These are phyloP conservation scores for Neckera pumila DNA, from an alignment of 225 moss, liverwort and hornwort species.

Conservation along the genomic window DNA sequence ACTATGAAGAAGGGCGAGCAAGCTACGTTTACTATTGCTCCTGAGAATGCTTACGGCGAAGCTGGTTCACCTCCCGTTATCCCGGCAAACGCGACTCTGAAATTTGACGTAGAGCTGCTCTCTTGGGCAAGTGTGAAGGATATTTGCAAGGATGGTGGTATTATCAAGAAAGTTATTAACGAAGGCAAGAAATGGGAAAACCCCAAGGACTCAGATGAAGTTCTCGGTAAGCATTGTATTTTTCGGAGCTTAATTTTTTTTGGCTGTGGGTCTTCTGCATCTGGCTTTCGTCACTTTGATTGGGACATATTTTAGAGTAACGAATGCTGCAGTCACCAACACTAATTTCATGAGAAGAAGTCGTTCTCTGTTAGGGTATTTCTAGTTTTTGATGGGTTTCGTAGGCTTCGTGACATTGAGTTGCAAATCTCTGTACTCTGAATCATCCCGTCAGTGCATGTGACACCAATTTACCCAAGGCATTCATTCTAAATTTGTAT, in stretches of 20 bases:
- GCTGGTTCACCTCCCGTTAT: conserved; percentile 69
- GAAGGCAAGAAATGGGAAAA: conserved; percentile 82
- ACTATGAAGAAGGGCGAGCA: conserved; percentile 96
- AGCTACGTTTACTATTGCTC: conserved; percentile 78
- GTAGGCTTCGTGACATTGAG: not conserved
- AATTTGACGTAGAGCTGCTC: conserved; percentile 89
- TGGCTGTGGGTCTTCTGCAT: not conserved
- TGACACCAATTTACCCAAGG: not conserved
- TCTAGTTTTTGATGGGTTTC: not conserved
- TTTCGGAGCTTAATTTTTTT: not conserved
- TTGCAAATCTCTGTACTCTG: not conserved
- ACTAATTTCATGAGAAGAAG: not conserved
- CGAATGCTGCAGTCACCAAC: not conserved
- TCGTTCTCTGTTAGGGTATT: not conserved
- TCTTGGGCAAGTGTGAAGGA: conserved; percentile 96
- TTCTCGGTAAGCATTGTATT: conserved; percentile 31
- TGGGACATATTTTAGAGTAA: not conserved
- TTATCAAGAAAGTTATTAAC: conserved; percentile 68
- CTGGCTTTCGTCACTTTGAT: not conserved
- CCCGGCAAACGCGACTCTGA: conserved; percentile 73
- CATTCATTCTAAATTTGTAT: not conserved
- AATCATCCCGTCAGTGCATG: too few species aligned
- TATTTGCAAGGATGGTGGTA: conserved; percentile 94
- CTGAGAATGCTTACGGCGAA: conserved; percentile 86
- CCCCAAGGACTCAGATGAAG: conserved; percentile 85